Evolutionary conservation across 2,329 filamentous ascomycete species (phyloP), one percentile per base, ranked within the genome.

Genomic region (Stachybotrys echinatus): DNA sequence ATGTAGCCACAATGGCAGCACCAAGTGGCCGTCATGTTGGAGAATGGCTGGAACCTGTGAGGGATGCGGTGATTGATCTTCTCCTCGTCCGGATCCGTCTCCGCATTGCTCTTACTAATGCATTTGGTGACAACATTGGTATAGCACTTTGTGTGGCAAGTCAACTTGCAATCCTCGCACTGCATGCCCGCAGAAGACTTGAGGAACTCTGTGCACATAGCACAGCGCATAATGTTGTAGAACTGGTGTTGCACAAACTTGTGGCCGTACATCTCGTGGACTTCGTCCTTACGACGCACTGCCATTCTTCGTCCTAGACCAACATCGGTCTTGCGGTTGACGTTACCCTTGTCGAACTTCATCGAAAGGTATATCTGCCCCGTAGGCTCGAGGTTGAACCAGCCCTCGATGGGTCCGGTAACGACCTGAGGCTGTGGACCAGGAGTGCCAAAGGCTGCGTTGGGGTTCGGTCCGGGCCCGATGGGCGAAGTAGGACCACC

Each of bases 151-250:
- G 90, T 92, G 71, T 99, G 94, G 71, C 94, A 99, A 38, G 92
- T 97, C 73, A 97, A 97, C 73, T 97, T 97, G 87, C 94, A 99
- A 72, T 99, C 94, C 57, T 95, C 89, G 70, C 94, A 99, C 73
- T 99, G 94, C 92, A 99, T 99, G 54, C 94, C 94, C 20, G 94
- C 89, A 45, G 92, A 95, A 67, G 97, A 97, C 67, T 97, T 99
- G 72, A 99, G 86, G 65, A 99, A 97, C 59, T 99, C 94, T 52
- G 92, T 94, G 67, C 94, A 99, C 34, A 97, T 84, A 14, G 94
- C 94, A 71, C 94, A 99, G 54, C 94, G 92, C 94, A 99, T 99
- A 65, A 99, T 96, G 79, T 97, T 99, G 84, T 97, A 99, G 71
- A 99, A 99, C 69, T 96, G 94, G 68, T 96, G 92, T 64, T 94